Conservation (phyloP, 768 basidiomycete species). For the Rhodotorula sphaerocarpa region DNA sequence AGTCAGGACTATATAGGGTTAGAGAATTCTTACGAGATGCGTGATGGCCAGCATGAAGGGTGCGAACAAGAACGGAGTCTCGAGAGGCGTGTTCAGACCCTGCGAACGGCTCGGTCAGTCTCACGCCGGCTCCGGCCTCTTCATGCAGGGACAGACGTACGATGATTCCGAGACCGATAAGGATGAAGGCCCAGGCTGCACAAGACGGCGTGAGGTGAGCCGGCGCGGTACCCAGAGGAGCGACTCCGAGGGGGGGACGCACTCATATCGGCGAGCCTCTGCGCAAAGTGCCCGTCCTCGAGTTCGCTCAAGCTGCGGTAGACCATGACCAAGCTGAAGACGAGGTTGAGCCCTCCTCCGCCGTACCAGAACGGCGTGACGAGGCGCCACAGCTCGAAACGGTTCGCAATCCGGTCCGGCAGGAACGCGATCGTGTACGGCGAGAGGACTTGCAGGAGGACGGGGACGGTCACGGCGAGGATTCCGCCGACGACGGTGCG, state of each 20-base stretch:
- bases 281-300: slow-evolving; percentile 55
- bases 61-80: slow-evolving; percentile 53
- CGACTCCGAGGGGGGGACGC: slow-evolving; percentile 45
- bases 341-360: slow-evolving; percentile 53
- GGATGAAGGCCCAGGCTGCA: slow-evolving; percentile 21
- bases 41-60: slow-evolving; percentile 60
- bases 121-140: not conserved
- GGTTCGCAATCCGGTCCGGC: slow-evolving; percentile 43
- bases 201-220: no score
- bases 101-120: not conserved
- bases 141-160: not conserved
- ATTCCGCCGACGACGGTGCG: slow-evolving; percentile 60
- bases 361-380: slow-evolving; percentile 65
- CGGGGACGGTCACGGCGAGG: slow-evolving; percentile 55
- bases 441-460: slow-evolving; percentile 53
- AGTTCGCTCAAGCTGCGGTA: slow-evolving; percentile 61
- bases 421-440: slow-evolving; percentile 55
- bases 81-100: slow-evolving; percentile 57
- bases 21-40: slow-evolving; percentile 49
- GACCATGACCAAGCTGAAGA: slow-evolving; percentile 64
- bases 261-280: slow-evolving; percentile 67
- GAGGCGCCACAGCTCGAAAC: slow-evolving; percentile 52
- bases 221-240: not conserved
- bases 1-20: not conserved
- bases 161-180: slow-evolving; percentile 28